phyloP scores from a whole-genome alignment of 148 eudicot species.

The Camellia granthamiana region DNA sequence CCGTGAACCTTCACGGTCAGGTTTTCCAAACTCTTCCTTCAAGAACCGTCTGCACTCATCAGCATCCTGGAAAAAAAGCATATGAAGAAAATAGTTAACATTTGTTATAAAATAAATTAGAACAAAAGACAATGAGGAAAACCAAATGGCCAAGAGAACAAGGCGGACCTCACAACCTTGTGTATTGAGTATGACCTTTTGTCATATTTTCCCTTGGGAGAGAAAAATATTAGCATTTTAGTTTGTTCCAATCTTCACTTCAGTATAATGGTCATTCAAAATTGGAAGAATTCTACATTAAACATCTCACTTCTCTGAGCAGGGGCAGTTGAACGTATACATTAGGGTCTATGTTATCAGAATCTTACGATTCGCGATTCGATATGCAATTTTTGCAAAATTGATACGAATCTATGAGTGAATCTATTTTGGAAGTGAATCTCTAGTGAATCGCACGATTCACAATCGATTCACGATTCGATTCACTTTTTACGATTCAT shows the following conservation, averaged over 20 bases:
- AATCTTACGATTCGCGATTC: too few relatives aligned
- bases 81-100: not conserved
- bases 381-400: too few relatives aligned
- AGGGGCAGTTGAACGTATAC: too few relatives aligned
- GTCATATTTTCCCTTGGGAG: not conserved
- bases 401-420: too few relatives aligned
- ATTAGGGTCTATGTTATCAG: too few relatives aligned
- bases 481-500: too few relatives aligned
- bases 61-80: constrained; percentile 52
- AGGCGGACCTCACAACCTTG: not conserved
- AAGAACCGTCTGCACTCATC: constrained; percentile 57
- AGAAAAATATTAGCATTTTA: not conserved
- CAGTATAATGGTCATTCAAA: not conserved
- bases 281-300: not conserved
- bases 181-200: too few relatives aligned
- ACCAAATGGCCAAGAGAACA: not conserved
- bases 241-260: not conserved
- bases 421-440: too few relatives aligned
- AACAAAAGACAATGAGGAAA: not conserved
- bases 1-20: constrained; percentile 55
- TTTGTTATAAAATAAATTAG: not conserved
- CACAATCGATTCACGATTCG: too few relatives aligned
- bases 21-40: constrained; percentile 60
- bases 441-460: too few relatives aligned
- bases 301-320: not conserved